Evolutionary conservation across 805 yeast genomes (phyloP).

Genomic region (Sugiyamaella chiloensis): DNA sequence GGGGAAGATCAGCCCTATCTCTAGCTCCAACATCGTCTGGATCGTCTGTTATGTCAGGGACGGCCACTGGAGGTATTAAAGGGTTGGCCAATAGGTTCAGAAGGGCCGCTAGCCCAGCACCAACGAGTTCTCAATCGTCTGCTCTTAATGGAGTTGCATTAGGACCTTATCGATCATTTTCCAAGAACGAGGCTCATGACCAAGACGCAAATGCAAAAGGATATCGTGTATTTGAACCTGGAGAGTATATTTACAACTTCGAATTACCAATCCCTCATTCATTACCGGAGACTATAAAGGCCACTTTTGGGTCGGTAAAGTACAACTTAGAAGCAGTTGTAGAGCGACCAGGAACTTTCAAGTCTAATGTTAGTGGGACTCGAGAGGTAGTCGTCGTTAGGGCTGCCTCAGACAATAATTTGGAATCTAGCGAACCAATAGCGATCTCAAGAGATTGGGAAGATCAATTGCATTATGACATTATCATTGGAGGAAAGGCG

Average conservation of each 20-base stretch:
- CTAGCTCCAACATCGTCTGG: slow-evolving; percentile 10
- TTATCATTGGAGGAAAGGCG: slow-evolving; percentile 84
- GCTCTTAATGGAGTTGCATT: slow-evolving; percentile 20
- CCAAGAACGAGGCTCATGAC: slow-evolving; percentile 27
- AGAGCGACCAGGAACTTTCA: slow-evolving; percentile 82
- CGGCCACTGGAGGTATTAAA: slow-evolving; percentile 13
- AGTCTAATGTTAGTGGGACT: slow-evolving; percentile 64
- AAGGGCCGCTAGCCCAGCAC: slow-evolving; percentile 27
- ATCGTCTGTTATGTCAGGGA: slow-evolving; percentile 12
- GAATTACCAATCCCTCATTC: slow-evolving; percentile 83
- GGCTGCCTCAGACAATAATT: slow-evolving; percentile 69
- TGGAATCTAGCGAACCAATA: slow-evolving; percentile 91
- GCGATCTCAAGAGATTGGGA: slow-evolving; percentile 92
- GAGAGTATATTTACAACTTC: slow-evolving; percentile 89
- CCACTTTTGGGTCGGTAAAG: slow-evolving; percentile 75
- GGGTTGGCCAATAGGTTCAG: slow-evolving; percentile 23
- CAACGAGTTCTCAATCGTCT: slow-evolving; percentile 9
- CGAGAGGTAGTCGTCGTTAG: slow-evolving; percentile 67
- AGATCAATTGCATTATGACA: slow-evolving; percentile 83
- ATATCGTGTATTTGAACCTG: slow-evolving; percentile 63
- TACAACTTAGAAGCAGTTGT: slow-evolving; percentile 68
- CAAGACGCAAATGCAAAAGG: slow-evolving; percentile 30
- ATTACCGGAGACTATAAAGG: slow-evolving; percentile 73
- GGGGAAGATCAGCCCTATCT: slow-evolving; percentile 11
- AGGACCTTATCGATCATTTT: slow-evolving; percentile 28